phyloP scores from a whole-genome alignment of 805 yeast genomes.

The Brettanomyces nanus region DNA sequence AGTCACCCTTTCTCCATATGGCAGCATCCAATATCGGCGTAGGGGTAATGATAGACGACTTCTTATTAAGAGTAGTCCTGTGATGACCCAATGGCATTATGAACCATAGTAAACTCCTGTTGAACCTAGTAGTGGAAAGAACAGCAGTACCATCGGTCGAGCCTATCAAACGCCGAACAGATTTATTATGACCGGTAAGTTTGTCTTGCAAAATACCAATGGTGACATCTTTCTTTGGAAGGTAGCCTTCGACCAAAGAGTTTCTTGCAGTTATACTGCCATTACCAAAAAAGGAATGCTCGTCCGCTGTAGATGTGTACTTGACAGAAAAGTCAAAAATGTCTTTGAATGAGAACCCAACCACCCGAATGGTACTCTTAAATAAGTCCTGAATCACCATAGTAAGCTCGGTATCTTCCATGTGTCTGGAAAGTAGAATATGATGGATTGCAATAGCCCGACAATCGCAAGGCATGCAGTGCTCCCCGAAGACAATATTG shows the following conservation, averaged over 20 bases:
- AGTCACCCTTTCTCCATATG: conserved; percentile 38
- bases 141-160: conserved; percentile 59
- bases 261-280: neutral
- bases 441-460: conserved; percentile 19
- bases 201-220: conserved; percentile 39
- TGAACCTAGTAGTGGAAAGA: conserved; percentile 52
- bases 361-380: conserved; percentile 27
- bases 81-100: conserved; percentile 27
- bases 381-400: conserved; percentile 38
- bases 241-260: neutral
- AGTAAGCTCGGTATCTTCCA: conserved; percentile 24
- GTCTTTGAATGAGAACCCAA: conserved; percentile 25
- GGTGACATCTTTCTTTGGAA: neutral
- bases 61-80: conserved; percentile 26
- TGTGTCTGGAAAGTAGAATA: conserved; percentile 12
- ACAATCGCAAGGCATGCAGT: conserved; percentile 25
- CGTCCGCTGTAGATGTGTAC: conserved; percentile 3
- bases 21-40: conserved; percentile 40
- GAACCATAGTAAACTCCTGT: conserved; percentile 55
- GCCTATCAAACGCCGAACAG: conserved; percentile 58
- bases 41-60: conserved; percentile 33
- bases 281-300: neutral
- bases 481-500: conserved; percentile 15
- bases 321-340: conserved; percentile 19
- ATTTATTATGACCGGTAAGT: conserved; percentile 81